phyloP scores from a whole-genome alignment of 2,329 filamentous ascomycete genomes.

The Paecilomyces sp. region DNA sequence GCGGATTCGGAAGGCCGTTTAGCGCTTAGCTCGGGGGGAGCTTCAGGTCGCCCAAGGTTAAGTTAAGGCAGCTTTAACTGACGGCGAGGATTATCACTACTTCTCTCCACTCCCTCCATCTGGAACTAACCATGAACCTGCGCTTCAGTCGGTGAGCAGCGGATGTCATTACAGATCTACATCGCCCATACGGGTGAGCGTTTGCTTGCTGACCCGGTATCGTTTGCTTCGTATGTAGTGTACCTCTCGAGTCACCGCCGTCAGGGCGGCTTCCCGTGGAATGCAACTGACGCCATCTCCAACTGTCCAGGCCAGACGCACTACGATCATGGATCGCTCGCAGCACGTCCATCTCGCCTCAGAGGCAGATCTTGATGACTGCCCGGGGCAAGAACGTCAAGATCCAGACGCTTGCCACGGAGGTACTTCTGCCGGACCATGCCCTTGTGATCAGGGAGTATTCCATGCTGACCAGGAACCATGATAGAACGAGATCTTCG shows the following conservation, averaged over 20 bases:
- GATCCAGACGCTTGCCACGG: conserved; percentile 68
- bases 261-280: conserved; percentile 2
- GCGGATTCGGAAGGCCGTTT: conserved; percentile 5
- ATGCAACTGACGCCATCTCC: conserved; percentile 12
- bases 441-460: background rate
- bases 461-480: background rate
- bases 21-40: background rate
- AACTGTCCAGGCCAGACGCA: conserved; percentile 63
- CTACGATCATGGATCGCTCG: conserved; percentile 74
- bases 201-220: conserved; percentile 68
- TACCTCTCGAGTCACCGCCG: background rate
- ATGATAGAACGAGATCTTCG: conserved; percentile 74
- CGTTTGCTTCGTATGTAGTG: conserved; percentile 62
- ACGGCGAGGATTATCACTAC: background rate
- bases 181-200: conserved; percentile 89
- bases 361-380: conserved; percentile 83
- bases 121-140: conserved; percentile 11
- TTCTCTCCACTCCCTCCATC: conserved; percentile 1
- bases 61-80: background rate
- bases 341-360: conserved; percentile 64
- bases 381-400: conserved; percentile 77
- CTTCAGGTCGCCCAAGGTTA: background rate
- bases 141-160: conserved; percentile 31
- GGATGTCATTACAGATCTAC: conserved; percentile 84
- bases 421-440: conserved; percentile 48